phyloP scores from a whole-genome alignment of 2,329 filamentous ascomycete species.

The Fusarium setosum region DNA sequence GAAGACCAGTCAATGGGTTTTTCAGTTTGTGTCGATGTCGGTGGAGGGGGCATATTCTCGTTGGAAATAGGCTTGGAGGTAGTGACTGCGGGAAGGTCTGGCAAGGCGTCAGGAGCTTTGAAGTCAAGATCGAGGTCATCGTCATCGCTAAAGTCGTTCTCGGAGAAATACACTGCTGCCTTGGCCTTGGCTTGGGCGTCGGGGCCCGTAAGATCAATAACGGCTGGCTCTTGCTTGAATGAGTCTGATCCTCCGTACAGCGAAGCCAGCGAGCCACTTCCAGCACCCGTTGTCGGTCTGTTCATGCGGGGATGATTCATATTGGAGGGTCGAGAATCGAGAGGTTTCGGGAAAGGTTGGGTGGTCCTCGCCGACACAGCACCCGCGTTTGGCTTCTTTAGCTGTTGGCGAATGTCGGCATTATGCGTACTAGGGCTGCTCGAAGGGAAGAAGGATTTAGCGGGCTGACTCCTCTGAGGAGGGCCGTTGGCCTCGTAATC shows the following conservation, averaged over 20 bases:
- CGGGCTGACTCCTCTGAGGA: slow-evolving; percentile 49
- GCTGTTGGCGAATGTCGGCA: slow-evolving; percentile 62
- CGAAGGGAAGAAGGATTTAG: slow-evolving; percentile 67
- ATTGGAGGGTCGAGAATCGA: slow-evolving; percentile 48
- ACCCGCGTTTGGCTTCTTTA: slow-evolving; percentile 57
- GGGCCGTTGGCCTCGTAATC: slow-evolving; percentile 52
- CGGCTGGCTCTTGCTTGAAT: slow-evolving; percentile 51
- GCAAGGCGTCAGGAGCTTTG: slow-evolving; percentile 67
- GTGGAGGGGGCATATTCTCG: slow-evolving; percentile 43
- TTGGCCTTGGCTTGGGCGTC: slow-evolving; percentile 43
- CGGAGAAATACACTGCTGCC: slow-evolving; percentile 70
- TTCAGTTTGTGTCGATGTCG: slow-evolving; percentile 43
- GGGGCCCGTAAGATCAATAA: slow-evolving; percentile 50
- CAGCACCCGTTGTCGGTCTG: slow-evolving; percentile 15
- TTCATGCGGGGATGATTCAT: slow-evolving; percentile 37
- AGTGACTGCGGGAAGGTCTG: slow-evolving; percentile 44
- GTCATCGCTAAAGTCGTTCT: slow-evolving; percentile 90
- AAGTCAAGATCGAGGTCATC: slow-evolving; percentile 78
- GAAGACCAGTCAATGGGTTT: slow-evolving; percentile 77
- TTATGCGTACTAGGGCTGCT: slow-evolving; percentile 61
- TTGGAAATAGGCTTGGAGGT: slow-evolving; percentile 35
- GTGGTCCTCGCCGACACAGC: slow-evolving; percentile 55
- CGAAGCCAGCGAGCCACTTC: slow-evolving; percentile 50
- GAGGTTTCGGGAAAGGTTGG: slow-evolving; percentile 40
- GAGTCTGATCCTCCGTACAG: slow-evolving; percentile 59